Percentiles rank a stretch among this genome's conserved stretches.
phyloP scores from a whole-genome alignment of 805 yeast species.

The Yarrowia divulgata region DNA sequence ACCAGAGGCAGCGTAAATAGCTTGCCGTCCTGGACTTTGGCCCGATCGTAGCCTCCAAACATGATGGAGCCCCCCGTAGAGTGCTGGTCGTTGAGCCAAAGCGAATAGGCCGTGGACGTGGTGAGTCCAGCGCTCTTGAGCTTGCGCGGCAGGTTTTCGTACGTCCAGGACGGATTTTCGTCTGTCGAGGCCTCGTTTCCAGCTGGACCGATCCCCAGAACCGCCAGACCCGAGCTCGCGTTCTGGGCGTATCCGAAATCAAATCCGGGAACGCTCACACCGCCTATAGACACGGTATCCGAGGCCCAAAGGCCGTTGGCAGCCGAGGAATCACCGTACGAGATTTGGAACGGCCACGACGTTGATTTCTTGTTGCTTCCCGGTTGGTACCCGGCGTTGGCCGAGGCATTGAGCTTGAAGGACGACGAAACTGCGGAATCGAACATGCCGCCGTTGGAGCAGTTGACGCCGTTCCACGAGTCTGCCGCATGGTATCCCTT shows the following conservation, averaged over 20 bases:
- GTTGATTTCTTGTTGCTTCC: neutral
- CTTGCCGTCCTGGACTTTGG: conserved; percentile 37
- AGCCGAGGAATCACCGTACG: conserved; percentile 55
- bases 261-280: conserved; percentile 56
- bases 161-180: conserved; percentile 40
- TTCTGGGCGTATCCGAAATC: conserved; percentile 77
- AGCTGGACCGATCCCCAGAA: conserved; percentile 51
- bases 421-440: neutral
- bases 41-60: conserved; percentile 45
- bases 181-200: conserved; percentile 47
- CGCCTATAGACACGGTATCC: conserved; percentile 65
- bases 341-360: conserved; percentile 50
- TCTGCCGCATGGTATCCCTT: neutral
- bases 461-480: conserved; percentile 23
- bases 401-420: conserved; percentile 40
- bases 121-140: conserved; percentile 54
- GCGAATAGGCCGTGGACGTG: conserved; percentile 54
- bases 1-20: conserved; percentile 52
- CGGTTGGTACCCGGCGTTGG: conserved; percentile 41
- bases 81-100: conserved; percentile 51
- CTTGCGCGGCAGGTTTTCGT: conserved; percentile 49
- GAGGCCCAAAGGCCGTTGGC: conserved; percentile 62
- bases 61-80: conserved; percentile 43
- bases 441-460: neutral
- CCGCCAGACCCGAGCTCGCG: conserved; percentile 68